These are phyloP conservation scores for Cinchona pubescens DNA, from an alignment of 257 asterid genomes.

Conservation along the genomic window DNA sequence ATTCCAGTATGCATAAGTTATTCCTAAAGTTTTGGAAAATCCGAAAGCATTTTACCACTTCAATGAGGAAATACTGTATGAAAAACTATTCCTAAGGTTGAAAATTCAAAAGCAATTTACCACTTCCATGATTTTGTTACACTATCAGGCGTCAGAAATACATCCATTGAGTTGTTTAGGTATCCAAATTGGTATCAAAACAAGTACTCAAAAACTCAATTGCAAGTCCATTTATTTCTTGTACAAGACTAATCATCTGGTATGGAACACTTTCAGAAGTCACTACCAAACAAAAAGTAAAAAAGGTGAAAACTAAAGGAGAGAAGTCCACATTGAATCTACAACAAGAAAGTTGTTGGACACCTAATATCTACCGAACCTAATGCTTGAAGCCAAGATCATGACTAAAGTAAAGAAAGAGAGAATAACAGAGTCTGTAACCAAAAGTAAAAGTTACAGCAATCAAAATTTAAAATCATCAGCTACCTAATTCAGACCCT, in stretches of 20 bases:
- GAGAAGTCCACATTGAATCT: not conserved
- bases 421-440: not conserved
- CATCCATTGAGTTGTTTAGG: not conserved
- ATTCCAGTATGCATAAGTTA: too few species aligned
- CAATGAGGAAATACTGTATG: not conserved
- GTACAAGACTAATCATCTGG: not conserved
- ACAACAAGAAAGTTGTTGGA: not conserved
- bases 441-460: not conserved
- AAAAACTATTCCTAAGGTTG: not conserved
- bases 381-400: not conserved
- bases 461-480: not conserved
- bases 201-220: not conserved
- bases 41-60: too few species aligned
- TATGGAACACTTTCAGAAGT: not conserved
- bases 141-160: not conserved
- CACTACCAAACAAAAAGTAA: not conserved
- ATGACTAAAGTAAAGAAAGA: not conserved
- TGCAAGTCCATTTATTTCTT: not conserved
- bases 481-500: not conserved
- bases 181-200: not conserved
- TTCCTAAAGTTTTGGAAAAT: too few species aligned
- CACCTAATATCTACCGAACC: not conserved
- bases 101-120: not conserved
- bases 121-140: not conserved
- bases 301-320: not conserved